Conservation (phyloP, 73 alveolate species). For the Tetrahymena thermophila region DNA sequence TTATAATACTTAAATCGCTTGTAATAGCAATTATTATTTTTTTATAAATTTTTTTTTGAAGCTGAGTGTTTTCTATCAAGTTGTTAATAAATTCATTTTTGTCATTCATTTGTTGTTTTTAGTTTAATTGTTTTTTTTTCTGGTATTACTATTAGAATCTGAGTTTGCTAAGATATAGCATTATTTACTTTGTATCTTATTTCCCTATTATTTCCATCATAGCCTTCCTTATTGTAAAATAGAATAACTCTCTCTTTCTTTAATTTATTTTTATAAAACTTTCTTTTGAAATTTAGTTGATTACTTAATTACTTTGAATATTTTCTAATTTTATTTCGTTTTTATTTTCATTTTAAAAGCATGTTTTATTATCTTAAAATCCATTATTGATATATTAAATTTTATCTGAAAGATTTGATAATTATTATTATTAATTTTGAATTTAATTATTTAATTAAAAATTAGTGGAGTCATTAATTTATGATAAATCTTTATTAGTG, state of each 20-base stretch:
- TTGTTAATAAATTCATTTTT: background rate
- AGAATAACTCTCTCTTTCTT: background rate
- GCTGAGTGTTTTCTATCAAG: background rate
- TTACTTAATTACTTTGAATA: background rate
- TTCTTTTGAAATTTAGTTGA: background rate
- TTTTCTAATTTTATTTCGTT: no score
- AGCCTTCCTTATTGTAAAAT: background rate
- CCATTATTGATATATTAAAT: no score
- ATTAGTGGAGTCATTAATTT: no score
- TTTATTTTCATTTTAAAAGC: no score
- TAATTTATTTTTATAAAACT: no score
- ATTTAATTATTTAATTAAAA: no score
- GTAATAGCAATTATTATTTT: background rate
- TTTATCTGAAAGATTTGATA: no score
- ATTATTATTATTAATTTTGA: no score
- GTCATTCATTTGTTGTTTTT: background rate
- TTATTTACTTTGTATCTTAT: background rate
- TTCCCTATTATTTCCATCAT: background rate
- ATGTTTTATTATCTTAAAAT: no score
- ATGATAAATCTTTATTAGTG: no score
- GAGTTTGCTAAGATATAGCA: background rate
- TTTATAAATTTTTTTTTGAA: background rate
- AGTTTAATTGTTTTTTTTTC: no score
- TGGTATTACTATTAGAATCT: no score
- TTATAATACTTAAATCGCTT: background rate